Base-by-base conservation (phyloP, 2,329 filamentous ascomycete species). In the Diaporthe helianthi region DNA sequence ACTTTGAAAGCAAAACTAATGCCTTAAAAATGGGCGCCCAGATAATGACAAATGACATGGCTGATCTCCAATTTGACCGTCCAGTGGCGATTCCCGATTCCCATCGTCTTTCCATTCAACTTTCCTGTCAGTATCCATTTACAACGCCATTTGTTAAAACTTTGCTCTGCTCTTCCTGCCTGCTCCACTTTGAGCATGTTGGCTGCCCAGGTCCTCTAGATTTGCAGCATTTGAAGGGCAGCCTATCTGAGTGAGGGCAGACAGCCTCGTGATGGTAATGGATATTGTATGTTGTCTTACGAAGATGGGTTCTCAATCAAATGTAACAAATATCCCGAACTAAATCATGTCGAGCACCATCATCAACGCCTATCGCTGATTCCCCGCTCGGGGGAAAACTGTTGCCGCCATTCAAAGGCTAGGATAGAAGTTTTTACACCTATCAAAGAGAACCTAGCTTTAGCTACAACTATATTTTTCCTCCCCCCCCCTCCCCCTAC, bases 401-500 rank as follows among this genome's bases (percentile, higher is more conserved):
- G 85, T 84, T 0, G 85, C 84, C 0, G 85, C 84, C 0, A 73
- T 87, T n/a, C n/a, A n/a, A n/a, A n/a, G n/a, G n/a, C n/a, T 5
- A 85, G 84, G 0, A 86, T 83, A 1, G 80, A 86, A 67, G 84
- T 82, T 0, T 85, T 86, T 63, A 83, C 79, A 4, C 83, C 83
- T 0, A 84, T 85, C 33, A 78, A 84, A 65, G 76, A 74, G 7
- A 75, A 81, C 47, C 76, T 85, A n/a, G n/a, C n/a, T n/a, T n/a
- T n/a, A n/a, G n/a, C n/a, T n/a, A n/a, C n/a, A n/a, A n/a, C n/a
- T n/a, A n/a, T n/a, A n/a, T n/a, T n/a, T n/a, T n/a, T n/a, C n/a
- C n/a, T n/a, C n/a, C n/a, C n/a, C n/a, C n/a, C n/a, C n/a, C n/a
- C n/a, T n/a, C n/a, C n/a, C n/a, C n/a, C n/a, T n/a, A n/a, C n/a